A percentile compares a stretch with the other conserved stretches of the same genome.
Evolutionary conservation across 2,329 filamentous ascomycete genomes (phyloP).

Genomic region (Fusarium sp.): DNA sequence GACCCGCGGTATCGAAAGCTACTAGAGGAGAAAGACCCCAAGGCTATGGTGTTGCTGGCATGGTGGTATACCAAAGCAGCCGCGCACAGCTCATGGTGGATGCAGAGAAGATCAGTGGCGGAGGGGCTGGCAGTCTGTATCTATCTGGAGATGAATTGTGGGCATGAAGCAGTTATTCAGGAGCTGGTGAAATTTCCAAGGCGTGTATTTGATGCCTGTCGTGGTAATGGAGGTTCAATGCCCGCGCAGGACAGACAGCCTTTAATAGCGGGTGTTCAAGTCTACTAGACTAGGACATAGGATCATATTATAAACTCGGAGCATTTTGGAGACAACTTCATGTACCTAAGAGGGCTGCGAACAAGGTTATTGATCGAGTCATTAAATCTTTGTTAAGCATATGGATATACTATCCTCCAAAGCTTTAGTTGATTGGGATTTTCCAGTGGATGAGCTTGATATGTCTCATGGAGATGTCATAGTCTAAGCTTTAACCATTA

Average conservation of each 20-base stretch:
- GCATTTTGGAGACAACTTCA: not conserved
- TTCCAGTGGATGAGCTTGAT: not conserved
- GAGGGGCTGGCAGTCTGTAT: slow-evolving; percentile 61
- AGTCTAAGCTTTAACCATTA: not conserved
- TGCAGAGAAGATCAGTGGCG: slow-evolving; percentile 54
- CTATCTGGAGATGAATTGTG: slow-evolving; percentile 43
- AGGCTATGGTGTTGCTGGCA: slow-evolving; percentile 63
- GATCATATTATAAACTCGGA: not conserved
- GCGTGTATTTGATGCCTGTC: slow-evolving; percentile 14
- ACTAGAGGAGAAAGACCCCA: slow-evolving; percentile 60
- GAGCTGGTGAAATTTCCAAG: slow-evolving; percentile 33
- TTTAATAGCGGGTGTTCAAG: not conserved
- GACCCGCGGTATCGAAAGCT: slow-evolving; percentile 54
- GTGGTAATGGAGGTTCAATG: not conserved
- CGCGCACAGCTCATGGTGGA: slow-evolving; percentile 56
- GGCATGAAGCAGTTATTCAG: slow-evolving; percentile 9
- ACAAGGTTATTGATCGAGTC: not conserved
- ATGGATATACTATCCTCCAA: not conserved
- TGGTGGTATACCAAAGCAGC: slow-evolving; percentile 65
- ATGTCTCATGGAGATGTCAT: not conserved
- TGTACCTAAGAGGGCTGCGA: not conserved
- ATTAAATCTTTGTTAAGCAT: not conserved
- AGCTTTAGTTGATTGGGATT: not conserved
- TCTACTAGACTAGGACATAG: not conserved
- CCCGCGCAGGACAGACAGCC: not conserved